phyloP scores from a whole-genome alignment of 2,329 filamentous ascomycete genomes.

The Aspergillus luchuensis region DNA sequence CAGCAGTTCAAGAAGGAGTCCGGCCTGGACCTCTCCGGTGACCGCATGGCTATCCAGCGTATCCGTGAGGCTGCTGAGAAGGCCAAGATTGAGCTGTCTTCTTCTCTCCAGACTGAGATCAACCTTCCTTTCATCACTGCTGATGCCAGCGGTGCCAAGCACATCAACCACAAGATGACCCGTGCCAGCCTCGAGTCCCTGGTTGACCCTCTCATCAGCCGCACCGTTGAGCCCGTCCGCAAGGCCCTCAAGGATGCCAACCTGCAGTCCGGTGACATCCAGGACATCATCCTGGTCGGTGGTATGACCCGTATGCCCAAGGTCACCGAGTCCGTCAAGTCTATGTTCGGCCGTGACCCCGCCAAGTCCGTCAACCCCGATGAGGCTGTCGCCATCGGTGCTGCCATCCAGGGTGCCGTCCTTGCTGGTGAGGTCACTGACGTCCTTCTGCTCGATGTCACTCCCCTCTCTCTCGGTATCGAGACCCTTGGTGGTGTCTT shows the following conservation, averaged over 20 bases:
- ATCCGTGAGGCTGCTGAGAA: conserved; percentile 98
- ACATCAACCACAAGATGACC: conserved; percentile 95
- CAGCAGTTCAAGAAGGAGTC: conserved; percentile 96
- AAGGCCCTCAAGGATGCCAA: conserved; percentile 96
- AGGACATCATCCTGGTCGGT: conserved; percentile 97
- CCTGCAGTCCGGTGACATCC: conserved; percentile 88
- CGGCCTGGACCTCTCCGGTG: conserved; percentile 81
- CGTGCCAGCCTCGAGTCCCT: conserved; percentile 91
- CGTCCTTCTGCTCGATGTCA: conserved; percentile 91
- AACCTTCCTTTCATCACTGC: conserved; percentile 99
- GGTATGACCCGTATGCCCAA: conserved; percentile 99
- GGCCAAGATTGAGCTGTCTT: conserved; percentile 98
- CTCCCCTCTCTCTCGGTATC: conserved; percentile 94
- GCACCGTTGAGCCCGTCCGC: conserved; percentile 87
- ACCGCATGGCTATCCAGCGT: conserved; percentile 98
- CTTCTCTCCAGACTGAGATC: conserved; percentile 92
- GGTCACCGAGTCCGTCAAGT: conserved; percentile 93
- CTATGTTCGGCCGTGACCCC: conserved; percentile 92
- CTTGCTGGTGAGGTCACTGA: conserved; percentile 96
- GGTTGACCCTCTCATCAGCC: conserved; percentile 83
- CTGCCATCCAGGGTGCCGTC: conserved; percentile 94
- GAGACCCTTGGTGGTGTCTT: conserved; percentile 98
- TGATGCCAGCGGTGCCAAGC: conserved; percentile 91
- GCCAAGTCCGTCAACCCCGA: conserved; percentile 99
- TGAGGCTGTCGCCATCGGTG: conserved; percentile 96